Base-by-base conservation (phyloP, 768 basidiomycete genomes). In the Kwoniella heveanensis region DNA sequence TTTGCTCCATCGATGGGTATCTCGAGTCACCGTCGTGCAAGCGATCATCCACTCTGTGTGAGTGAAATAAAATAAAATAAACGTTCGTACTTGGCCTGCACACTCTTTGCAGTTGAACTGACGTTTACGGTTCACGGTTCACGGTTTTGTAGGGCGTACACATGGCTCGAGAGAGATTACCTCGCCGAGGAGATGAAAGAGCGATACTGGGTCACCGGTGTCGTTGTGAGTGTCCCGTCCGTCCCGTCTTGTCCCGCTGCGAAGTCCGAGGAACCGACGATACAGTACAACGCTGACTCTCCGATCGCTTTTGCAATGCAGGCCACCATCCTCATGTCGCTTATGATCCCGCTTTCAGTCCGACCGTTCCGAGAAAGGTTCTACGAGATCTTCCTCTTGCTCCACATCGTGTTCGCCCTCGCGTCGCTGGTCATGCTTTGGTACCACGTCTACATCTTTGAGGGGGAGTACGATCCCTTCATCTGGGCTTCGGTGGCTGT, bases 311-410 rank as follows among this genome's bases (percentile, higher is more conserved):
- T n/a, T n/a, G n/a, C n/a, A n/a, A n/a, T n/a, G n/a, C n/a, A 68
- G 68, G 69, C 66, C 2, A 68, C 64, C 6, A 50, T 71, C 24
- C 19, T 51, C 49, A 71, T 71, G 69, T 54, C 59, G 19, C 47
- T 71, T 3, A 37, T 71, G 21, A 32, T 73, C 9, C 71, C 71
- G n/a, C 47, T 65, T 15, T 73, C 71, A 13, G 66, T 70, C 54
- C 44, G 36, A 19, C 47, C 65, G 6, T 30, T 73, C 54, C 65
- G 71, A 1, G 30, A 65, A 32, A 27, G 44, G n/a, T 59, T 49
- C 46, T 73, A 73, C 56, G 71, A 73, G 55, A 30, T 69, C 60
- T 73, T 73, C 60, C 39, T 73, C 46, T 37, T 73, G 2, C 48
- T 64, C 9, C 71, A 73, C 39, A 73, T 73, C 44, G 48, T 36